Percentiles rank a stretch among this genome's conserved stretches.
Conservation (phyloP, 2,329 filamentous ascomycete genomes). For the Zymoseptoria crescenta region DNA sequence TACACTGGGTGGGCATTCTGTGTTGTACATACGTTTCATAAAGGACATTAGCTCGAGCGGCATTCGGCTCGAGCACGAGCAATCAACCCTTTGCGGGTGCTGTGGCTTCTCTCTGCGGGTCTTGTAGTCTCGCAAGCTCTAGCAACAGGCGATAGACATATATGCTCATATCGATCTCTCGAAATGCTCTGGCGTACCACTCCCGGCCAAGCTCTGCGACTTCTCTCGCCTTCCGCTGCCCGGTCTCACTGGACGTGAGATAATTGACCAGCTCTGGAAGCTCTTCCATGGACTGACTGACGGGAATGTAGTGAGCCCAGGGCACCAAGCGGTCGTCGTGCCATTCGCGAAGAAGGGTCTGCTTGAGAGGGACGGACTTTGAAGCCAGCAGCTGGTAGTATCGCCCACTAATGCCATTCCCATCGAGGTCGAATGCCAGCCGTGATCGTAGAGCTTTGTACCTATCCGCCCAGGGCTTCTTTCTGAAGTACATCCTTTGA, state of each 20-base stretch:
- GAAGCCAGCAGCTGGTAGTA: slow-evolving; percentile 47
- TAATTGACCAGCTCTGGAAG: slow-evolving; percentile 46
- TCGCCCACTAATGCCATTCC: slow-evolving; percentile 49
- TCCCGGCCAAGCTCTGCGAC: slow-evolving; percentile 11
- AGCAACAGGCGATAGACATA: slow-evolving; percentile 11
- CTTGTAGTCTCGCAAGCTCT: slow-evolving; percentile 7
- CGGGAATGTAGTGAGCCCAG: slow-evolving; percentile 51
- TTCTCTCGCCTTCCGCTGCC: slow-evolving; percentile 6
- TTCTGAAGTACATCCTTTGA: slow-evolving; percentile 1
- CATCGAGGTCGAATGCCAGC: slow-evolving; percentile 44
- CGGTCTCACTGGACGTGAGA: slow-evolving; percentile 29
- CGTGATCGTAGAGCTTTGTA: background rate
- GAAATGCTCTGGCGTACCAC: slow-evolving; percentile 9
- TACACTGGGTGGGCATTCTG: background rate
- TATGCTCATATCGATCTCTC: slow-evolving; percentile 8
- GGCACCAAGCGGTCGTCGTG: slow-evolving; percentile 49
- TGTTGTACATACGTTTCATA: background rate
- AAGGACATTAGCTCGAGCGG: background rate
- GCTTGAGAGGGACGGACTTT: slow-evolving; percentile 43
- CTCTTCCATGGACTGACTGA: slow-evolving; percentile 45
- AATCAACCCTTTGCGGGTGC: background rate
- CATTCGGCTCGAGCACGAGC: background rate
- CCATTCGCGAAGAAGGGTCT: slow-evolving; percentile 50
- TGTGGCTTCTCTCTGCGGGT: slow-evolving; percentile 1
- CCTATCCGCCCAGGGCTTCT: slow-evolving; percentile 2